Base-by-base conservation (phyloP, 495 filamentous ascomycete species). In the Haplographium delicatum region DNA sequence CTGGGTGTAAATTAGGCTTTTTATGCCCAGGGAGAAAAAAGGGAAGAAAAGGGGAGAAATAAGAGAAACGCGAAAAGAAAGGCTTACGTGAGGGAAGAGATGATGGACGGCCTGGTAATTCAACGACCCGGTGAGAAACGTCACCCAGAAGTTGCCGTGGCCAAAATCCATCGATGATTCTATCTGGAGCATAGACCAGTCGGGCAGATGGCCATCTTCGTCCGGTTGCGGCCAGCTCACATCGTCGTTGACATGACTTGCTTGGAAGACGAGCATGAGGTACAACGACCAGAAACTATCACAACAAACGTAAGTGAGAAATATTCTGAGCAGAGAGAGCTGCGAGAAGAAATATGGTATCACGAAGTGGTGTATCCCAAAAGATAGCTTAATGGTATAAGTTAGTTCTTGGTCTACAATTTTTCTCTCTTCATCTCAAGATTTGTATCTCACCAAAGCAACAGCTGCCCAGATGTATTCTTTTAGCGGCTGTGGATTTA, bases 101-200 rank as follows among this genome's bases (percentile, higher is more conserved):
- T 47, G 44, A 34, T 47, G 44, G n/a, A 47, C 44, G 20, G 44
- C 44, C 28, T 47, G 44, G 28, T 47, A 47, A 15, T 47, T 47
- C 26, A 47, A 34, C 5, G 26, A 33, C 15, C 44, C 44, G 15
- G 16, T 15, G 15, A 47, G 34, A 28, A 47, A 47, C 3, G 44
- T 47, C 4, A 28, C 34, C 44, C 44, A 47, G 20, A 20, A 47
- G 22, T 28, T 34, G 16, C 44, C 44, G 18, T 47, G 44, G 2
- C 26, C 44, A 34, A 47, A 47, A 22, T 47, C 44, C 25, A 47
- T 31, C 3, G 44, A 47, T 3, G 44, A n/a, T 16, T 47, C 44
- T 13, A 47, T 34, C 16, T 47, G 44, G 4, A 47, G 28, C 25
- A 5, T 34, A 4, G 44, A 25, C 44, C 44, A 47, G 28, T 47